Conservation (phyloP, 805 yeast genomes). For the Lipomyces anomalus region DNA sequence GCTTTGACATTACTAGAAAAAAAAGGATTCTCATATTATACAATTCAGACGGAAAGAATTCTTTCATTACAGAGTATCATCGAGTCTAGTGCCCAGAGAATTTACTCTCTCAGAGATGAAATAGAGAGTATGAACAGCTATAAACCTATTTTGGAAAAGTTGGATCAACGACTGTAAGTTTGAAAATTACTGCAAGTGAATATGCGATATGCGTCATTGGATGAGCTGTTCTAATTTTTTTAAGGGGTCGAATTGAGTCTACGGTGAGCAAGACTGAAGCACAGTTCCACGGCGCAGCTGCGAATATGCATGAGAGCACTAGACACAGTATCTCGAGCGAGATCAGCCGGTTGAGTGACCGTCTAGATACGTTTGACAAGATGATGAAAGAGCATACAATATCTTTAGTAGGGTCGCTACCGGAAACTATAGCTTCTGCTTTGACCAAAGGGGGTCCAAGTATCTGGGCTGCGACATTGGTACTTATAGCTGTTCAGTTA, state of each 20-base stretch:
- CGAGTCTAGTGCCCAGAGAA: constrained; percentile 1
- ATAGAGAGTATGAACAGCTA: constrained; percentile 14
- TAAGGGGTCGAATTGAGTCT: constrained; percentile 18
- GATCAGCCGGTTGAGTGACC: constrained; percentile 15
- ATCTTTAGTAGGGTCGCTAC: constrained; percentile 25
- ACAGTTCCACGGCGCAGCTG: constrained; percentile 24
- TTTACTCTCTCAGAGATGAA: constrained; percentile 21
- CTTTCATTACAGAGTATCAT: not conserved
- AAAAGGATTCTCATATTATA: too few relatives aligned
- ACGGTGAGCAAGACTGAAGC: constrained; percentile 16
- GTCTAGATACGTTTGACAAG: constrained; percentile 17
- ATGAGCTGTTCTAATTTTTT: not conserved
- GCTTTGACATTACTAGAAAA: too few relatives aligned
- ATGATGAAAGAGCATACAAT: constrained; percentile 29
- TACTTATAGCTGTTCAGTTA: constrained; percentile 27
- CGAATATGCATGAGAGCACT: constrained; percentile 21
- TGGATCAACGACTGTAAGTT: constrained; percentile 20
- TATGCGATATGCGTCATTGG: not conserved
- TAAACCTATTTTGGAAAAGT: constrained; percentile 16
- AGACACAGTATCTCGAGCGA: constrained; percentile 20
- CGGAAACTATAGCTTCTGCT: constrained; percentile 28
- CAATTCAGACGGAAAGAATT: not conserved
- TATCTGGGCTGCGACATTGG: constrained; percentile 26
- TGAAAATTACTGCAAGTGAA: too few relatives aligned
- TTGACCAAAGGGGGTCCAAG: constrained; percentile 28